Evolutionary conservation across 2,329 filamentous ascomycete genomes (phyloP).

Genomic region (Paramyrothecium roridum): DNA sequence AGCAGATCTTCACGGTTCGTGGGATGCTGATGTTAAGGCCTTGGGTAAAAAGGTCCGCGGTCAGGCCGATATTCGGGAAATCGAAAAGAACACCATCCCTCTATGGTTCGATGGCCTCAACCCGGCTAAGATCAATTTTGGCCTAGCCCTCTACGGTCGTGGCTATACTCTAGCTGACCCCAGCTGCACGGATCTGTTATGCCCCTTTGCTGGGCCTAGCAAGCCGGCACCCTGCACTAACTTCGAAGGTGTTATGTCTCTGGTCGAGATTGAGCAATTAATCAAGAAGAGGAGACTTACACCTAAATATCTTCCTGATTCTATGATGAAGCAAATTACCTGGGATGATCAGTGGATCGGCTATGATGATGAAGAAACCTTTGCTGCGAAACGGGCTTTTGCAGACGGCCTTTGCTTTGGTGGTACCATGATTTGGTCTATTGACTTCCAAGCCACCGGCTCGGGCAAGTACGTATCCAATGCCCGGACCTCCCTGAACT

Average conservation of each 20-base stretch:
- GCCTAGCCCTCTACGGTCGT: constrained; percentile 44
- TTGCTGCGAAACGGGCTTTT: constrained; percentile 8
- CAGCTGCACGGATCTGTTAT: constrained; percentile 19
- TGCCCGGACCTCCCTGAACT: background rate
- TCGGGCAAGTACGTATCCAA: background rate
- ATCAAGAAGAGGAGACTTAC: constrained; percentile 15
- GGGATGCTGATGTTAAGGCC: constrained; percentile 30
- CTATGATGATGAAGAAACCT: constrained; percentile 23
- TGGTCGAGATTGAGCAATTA: constrained; percentile 23
- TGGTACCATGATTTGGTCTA: constrained; percentile 13
- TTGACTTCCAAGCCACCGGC: constrained; percentile 4
- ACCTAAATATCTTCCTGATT: constrained; percentile 9
- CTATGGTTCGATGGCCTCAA: constrained; percentile 39
- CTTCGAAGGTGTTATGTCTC: constrained; percentile 22
- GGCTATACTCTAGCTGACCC: constrained; percentile 32
- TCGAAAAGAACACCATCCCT: constrained; percentile 27
- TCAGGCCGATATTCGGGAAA: constrained; percentile 40
- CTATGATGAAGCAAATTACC: constrained; percentile 11
- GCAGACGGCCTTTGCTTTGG: constrained; percentile 11
- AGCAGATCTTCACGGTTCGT: constrained; percentile 34
- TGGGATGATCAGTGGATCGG: constrained; percentile 21
- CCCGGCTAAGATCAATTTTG: constrained; percentile 40
- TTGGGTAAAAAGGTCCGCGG: constrained; percentile 27
- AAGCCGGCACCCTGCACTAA: constrained; percentile 23
- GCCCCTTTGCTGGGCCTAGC: constrained; percentile 18